Evolutionary conservation across 1,284 basidiomycete species (phyloP).

Genomic region (Coriolopsis trogii): DNA sequence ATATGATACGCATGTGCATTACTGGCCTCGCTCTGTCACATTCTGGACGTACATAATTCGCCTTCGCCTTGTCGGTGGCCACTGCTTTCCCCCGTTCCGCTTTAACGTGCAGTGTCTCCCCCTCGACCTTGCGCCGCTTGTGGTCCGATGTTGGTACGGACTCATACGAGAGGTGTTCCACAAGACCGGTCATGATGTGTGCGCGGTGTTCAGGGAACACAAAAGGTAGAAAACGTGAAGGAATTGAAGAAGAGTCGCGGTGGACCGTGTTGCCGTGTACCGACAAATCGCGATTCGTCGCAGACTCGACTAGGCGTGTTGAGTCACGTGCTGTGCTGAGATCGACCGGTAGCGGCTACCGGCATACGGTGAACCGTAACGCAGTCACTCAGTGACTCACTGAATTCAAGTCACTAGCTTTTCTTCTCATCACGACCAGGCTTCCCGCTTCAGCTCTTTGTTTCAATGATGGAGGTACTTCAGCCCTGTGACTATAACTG

Average conservation of each 20-base stretch:
- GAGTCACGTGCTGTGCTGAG: conserved; percentile 10
- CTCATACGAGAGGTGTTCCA: conserved; percentile 2
- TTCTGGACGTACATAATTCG: conserved; percentile 54
- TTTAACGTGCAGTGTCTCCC: conserved; percentile 8
- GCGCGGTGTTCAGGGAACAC: neutral
- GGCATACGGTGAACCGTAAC: neutral
- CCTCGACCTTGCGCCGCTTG: conserved; percentile 18
- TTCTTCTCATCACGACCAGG: too few species aligned
- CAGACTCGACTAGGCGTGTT: conserved; percentile 19
- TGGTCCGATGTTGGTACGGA: conserved; percentile 1
- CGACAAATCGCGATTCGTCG: neutral
- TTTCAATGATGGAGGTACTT: too few species aligned
- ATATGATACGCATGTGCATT: neutral
- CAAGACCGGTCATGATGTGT: conserved; percentile 8
- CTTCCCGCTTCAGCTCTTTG: too few species aligned
- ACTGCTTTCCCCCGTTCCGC: conserved; percentile 9
- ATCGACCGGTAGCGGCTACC: neutral
- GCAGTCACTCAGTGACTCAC: neutral
- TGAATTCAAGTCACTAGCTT: too few species aligned
- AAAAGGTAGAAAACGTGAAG: neutral
- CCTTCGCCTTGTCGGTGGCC: conserved; percentile 55
- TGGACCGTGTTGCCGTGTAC: neutral
- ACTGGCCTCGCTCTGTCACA: neutral
- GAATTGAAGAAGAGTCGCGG: neutral
- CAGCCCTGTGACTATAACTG: too few species aligned